phyloP scores from a whole-genome alignment of 805 yeast species.

The Teunomyces barrocoloradensis region DNA sequence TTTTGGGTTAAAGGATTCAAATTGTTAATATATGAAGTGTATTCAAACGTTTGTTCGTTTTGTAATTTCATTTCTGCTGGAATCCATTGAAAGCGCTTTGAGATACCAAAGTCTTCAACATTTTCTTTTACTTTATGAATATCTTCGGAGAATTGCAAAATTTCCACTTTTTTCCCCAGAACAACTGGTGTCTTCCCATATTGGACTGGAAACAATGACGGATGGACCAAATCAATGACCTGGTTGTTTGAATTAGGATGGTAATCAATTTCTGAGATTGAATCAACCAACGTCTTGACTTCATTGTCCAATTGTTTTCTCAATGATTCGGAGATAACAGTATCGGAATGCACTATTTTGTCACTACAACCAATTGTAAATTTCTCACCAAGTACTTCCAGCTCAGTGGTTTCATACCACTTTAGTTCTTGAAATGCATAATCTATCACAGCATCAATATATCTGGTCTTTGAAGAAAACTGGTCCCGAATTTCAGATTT shows the following conservation, averaged over 20 bases:
- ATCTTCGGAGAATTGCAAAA: neutral
- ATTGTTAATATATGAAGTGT: constrained; percentile 40
- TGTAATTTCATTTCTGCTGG: constrained; percentile 2
- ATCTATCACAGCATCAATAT: constrained; percentile 11
- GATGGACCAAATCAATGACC: constrained; percentile 20
- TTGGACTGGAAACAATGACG: constrained; percentile 18
- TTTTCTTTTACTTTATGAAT: too few relatives aligned
- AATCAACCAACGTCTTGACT: constrained; percentile 1
- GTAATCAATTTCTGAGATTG: constrained; percentile 8
- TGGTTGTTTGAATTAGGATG: constrained; percentile 13
- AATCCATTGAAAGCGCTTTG: too few relatives aligned
- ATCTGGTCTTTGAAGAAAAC: constrained; percentile 1
- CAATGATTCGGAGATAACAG: constrained; percentile 1
- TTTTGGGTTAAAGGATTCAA: constrained; percentile 30
- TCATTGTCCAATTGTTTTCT: neutral
- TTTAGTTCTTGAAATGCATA: constrained; percentile 13
- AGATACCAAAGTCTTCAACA: too few relatives aligned
- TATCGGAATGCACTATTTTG: constrained; percentile 7
- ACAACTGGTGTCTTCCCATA: constrained; percentile 11
- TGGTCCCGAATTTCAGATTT: constrained; percentile 15
- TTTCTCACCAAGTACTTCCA: constrained; percentile 1
- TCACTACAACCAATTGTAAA: constrained; percentile 8
- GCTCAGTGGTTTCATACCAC: constrained; percentile 13
- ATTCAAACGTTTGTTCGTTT: constrained; percentile 11
- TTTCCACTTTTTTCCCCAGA: neutral